Evolutionary conservation across 768 basidiomycete species (phyloP).

Genomic region (Tricholoma terreum): DNA sequence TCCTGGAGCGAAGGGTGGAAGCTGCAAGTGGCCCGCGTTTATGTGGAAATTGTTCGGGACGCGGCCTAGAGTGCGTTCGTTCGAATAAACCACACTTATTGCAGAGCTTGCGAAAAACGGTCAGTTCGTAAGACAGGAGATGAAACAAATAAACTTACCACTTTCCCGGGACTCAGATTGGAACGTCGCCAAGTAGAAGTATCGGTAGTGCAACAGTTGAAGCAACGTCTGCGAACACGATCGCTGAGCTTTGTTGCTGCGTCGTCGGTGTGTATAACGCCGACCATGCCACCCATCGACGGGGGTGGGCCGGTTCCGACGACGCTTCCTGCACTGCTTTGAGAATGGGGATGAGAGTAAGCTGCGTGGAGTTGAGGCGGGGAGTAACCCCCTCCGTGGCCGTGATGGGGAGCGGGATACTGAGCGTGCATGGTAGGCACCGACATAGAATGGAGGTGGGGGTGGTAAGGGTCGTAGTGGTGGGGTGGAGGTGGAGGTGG

Average conservation of each 20-base stretch:
- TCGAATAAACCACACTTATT: constrained; percentile 82
- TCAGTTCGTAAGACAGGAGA: constrained; percentile 17
- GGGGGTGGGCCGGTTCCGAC: neutral
- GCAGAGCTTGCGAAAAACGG: constrained; percentile 37
- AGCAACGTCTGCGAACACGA: constrained; percentile 72
- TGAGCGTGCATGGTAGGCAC: constrained; percentile 11
- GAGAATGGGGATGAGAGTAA: constrained; percentile 15
- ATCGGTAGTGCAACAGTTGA: constrained; percentile 84
- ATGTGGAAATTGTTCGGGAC: constrained; percentile 81
- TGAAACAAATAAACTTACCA: constrained; percentile 35
- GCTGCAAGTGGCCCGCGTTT: constrained; percentile 67
- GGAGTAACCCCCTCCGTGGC: constrained; percentile 12
- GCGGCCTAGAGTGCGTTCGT: constrained; percentile 72
- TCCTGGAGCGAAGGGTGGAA: constrained; percentile 47
- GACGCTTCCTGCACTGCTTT: neutral
- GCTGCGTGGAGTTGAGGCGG: neutral
- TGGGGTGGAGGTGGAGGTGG: constrained; percentile 21
- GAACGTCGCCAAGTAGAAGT: constrained; percentile 79
- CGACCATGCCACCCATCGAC: constrained; percentile 26
- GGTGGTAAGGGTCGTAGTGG: constrained; percentile 25
- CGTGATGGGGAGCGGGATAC: constrained; percentile 20
- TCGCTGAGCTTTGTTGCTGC: constrained; percentile 79
- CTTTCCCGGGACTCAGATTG: constrained; percentile 79
- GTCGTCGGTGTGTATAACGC: constrained; percentile 64
- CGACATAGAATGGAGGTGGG: constrained; percentile 12